These are phyloP conservation scores for Colletotrichum gigasporum DNA, from an alignment of 2,329 filamentous ascomycete species.

Conservation along the genomic window DNA sequence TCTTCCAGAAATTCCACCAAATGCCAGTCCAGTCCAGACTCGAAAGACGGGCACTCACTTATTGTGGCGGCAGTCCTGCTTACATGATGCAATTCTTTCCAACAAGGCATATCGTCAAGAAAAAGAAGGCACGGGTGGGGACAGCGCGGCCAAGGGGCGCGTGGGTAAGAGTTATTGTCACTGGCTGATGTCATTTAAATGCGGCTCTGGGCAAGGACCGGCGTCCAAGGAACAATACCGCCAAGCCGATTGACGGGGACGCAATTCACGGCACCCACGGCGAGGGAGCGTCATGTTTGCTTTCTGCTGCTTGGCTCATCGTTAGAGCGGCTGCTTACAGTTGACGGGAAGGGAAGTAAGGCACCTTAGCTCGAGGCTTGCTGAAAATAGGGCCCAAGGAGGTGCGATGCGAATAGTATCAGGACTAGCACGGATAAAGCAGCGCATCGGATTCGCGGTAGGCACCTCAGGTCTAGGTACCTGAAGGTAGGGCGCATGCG, in stretches of 20 bases:
- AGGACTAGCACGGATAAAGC: no score
- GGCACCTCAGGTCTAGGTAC: no score
- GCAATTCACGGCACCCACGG: not conserved
- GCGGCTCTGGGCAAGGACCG: constrained; percentile 22
- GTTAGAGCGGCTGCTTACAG: no score
- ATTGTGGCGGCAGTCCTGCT: not conserved
- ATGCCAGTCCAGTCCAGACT: not conserved
- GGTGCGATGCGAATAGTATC: no score
- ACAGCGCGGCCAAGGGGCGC: not conserved
- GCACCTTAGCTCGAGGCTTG: no score
- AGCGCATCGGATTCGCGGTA: no score
- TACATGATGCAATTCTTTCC: constrained; percentile 2
- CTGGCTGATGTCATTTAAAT: constrained; percentile 25
- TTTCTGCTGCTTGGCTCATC: no score
- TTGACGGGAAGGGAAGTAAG: no score
- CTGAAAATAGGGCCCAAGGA: no score
- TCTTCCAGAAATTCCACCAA: not conserved
- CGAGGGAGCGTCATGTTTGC: no score
- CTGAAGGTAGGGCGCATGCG: not conserved
- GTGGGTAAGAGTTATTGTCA: constrained; percentile 19
- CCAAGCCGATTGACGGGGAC: constrained; percentile 1
- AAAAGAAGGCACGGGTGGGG: constrained; percentile 8
- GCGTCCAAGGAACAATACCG: not conserved
- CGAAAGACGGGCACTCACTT: not conserved
- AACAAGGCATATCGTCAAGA: not conserved